Evolutionary conservation across 2,329 filamentous ascomycete genomes (phyloP).

Genomic region (Cladosporium austrohemisphaericum): DNA sequence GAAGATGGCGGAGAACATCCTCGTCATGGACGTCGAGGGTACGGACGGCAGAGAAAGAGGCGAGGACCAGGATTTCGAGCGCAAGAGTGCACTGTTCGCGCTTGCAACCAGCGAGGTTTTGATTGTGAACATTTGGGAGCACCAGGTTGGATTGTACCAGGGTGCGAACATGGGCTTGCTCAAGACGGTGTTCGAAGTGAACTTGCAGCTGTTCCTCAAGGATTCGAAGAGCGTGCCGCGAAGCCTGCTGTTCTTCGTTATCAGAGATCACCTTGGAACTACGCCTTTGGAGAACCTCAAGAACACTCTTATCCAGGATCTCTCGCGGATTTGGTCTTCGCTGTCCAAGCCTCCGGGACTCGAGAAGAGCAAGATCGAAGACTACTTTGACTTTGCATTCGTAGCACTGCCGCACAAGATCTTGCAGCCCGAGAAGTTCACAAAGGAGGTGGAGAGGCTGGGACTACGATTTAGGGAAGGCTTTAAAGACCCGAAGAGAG

Average conservation of each 20-base stretch:
- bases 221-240: constrained; percentile 87
- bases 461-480: constrained; percentile 79
- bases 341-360: constrained; percentile 88
- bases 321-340: constrained; percentile 86
- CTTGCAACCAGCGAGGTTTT: constrained; percentile 96
- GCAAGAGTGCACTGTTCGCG: constrained; percentile 95
- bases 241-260: constrained; percentile 96
- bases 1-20: constrained; percentile 92
- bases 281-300: constrained; percentile 88
- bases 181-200: constrained; percentile 99
- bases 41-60: constrained; percentile 94
- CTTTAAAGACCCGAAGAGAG: constrained; percentile 64
- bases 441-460: constrained; percentile 72
- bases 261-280: constrained; percentile 90
- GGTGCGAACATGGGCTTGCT: constrained; percentile 97
- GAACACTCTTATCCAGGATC: constrained; percentile 83
- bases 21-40: constrained; percentile 99
- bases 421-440: constrained; percentile 87
- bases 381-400: constrained; percentile 99
- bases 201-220: constrained; percentile 93
- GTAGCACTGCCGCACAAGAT: constrained; percentile 95
- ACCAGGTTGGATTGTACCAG: constrained; percentile 96
- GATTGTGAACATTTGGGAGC: constrained; percentile 99
- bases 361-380: constrained; percentile 83
- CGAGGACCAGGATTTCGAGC: constrained; percentile 97